Evolutionary conservation across 768 basidiomycete species (phyloP), one percentile per base, ranked within the genome.

Genomic region (Trametes villosa): DNA sequence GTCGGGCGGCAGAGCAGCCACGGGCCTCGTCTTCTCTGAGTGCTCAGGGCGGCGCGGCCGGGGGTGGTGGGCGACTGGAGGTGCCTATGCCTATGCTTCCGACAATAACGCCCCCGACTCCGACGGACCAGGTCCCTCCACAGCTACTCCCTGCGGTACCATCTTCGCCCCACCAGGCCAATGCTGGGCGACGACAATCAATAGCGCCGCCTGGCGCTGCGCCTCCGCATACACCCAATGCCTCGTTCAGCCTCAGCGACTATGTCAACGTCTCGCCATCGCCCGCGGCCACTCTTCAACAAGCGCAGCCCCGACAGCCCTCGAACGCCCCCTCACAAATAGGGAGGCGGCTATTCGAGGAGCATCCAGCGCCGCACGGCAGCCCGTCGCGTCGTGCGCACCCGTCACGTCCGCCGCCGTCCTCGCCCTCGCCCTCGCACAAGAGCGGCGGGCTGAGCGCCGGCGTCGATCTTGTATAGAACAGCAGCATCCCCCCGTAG

Each of bases 221-320:
- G 54, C 72, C 73, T 22, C 74, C 78, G 42, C 76, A 77, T 8
- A 76, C 76, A 3, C 76, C 77, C 27, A 74, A 65, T 38, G 73
- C 50, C n/a, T 58, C 56, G 33, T 89, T 91, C 74, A 87, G 89
- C 70, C 77, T 89, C 59, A 82, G 81, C 64, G 89, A 91, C 58
- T 91, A 85, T 70, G 84, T 90, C 68, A 85, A 91, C 65, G 86
- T 86, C 36, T 89, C 88, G 26, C 87, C 87, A 15, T 86, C 86
- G 3, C 85, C 86, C 6, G 76, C 79, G 13, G 72, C 79, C 17
- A 75, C 72, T 15, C 57, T 70, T 30, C 36, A 38, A n/a, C 54
- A 56, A 17, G 20, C 54, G 24, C 54, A 65, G 67, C 69, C 67
- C 67, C 67, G 65, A 68, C 33, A 36, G 34, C 72, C 42, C 70